Base-by-base conservation (phyloP, 2,329 filamentous ascomycete species). In the Aspergillus hiratsukae region DNA sequence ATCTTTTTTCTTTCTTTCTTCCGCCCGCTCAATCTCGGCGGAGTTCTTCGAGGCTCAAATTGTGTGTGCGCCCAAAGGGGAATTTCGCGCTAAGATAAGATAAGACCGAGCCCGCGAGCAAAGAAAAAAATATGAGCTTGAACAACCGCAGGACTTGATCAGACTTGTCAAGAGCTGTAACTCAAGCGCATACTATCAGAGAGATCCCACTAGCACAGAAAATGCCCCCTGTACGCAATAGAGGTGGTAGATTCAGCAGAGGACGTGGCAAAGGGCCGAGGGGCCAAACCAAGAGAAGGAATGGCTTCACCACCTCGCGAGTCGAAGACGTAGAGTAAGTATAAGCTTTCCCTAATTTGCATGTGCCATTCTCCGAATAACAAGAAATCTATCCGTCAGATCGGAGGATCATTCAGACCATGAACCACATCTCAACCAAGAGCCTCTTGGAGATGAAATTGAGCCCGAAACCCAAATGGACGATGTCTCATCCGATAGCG, bases 71-170 rank as follows among this genome's bases (percentile, higher is more conserved):
- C 61, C 43, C 43, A 46, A 60, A 54, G 49, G 67, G 69, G 75
- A 75, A 73, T 76, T 76, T 75, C 72, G 70, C 75, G 74, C 75
- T 77, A 76, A 76, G 74, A 77, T 77, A 76, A 77, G 73, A 75
- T 76, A 75, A 75, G 68, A 58, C 35, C 27, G 28, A 14, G 28
- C 17, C 40, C 56, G 45, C 49, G 27, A 48, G 37, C 45, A 25
- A 61, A 64, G 59, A 61, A 62, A 57, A 50, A 48, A 50, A 50
- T 57, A 46, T 46, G 19, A 58, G 43, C 28, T 35, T 21, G 40
- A 48, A 46, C 14, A 11, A 43, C 27, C n/a, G 19, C 40, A 11
- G 51, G 29, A 51, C 11, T 19, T 4, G 40, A 23, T 10, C 19
- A 9, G 10, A 3, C 8, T 7, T 37, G 21, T 21, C 40, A 43